Evolutionary conservation across 176 grass and related monocot genomes (phyloP).

Genomic region (Triticum aestivum): DNA sequence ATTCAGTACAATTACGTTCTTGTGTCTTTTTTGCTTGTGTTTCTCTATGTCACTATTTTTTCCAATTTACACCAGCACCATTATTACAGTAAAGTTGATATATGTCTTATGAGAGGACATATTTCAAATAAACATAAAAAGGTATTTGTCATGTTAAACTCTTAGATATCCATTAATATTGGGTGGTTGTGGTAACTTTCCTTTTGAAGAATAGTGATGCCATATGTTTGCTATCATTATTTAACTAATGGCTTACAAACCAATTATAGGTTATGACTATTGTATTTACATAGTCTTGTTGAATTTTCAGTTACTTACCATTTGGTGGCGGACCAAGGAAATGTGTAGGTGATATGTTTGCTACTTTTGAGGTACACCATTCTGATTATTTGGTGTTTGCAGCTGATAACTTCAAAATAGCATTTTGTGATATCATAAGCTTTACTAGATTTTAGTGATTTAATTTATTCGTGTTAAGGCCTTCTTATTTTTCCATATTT

Average conservation of each 20-base stretch:
- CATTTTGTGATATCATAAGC: not conserved
- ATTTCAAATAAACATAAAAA: not conserved
- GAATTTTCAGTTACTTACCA: slow-evolving; percentile 87
- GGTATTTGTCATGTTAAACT: not conserved
- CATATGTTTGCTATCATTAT: not conserved
- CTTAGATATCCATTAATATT: not conserved
- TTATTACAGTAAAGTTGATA: not conserved
- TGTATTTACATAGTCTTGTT: slow-evolving; percentile 21
- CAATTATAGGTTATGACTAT: slow-evolving; percentile 2
- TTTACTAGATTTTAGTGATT: not conserved
- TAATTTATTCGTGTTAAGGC: not conserved
- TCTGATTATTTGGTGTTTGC: not conserved
- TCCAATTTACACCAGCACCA: not conserved
- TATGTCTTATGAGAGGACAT: not conserved
- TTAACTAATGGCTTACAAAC: not conserved
- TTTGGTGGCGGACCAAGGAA: slow-evolving; percentile 98
- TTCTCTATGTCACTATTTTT: not conserved
- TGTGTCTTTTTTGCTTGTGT: not conserved
- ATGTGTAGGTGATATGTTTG: slow-evolving; percentile 98
- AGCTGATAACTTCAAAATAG: not conserved
- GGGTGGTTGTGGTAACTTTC: not conserved
- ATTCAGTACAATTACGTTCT: not conserved
- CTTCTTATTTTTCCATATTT: not conserved
- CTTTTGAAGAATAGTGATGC: not conserved
- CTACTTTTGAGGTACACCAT: slow-evolving; percentile 86